phyloP scores from a whole-genome alignment of 768 basidiomycete species.

The Leccinum arenicola region DNA sequence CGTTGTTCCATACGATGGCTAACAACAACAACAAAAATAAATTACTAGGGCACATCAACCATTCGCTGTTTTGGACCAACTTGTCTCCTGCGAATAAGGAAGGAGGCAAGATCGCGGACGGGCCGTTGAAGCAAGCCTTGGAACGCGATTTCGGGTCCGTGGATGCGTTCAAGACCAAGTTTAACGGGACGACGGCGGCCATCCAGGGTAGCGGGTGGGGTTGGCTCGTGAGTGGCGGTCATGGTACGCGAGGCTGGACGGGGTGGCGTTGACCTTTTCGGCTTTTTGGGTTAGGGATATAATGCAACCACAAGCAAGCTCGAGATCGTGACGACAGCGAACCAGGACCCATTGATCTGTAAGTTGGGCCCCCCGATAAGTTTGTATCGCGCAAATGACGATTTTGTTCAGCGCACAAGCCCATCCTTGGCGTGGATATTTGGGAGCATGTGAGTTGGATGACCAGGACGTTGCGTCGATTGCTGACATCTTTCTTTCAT shows the following conservation, averaged over 20 bases:
- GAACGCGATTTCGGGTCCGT: constrained; percentile 83
- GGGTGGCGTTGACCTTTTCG: not conserved
- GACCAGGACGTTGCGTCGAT: constrained; percentile 7
- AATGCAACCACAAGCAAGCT: constrained; percentile 66
- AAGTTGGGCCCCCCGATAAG: constrained; percentile 18
- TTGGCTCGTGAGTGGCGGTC: constrained; percentile 68
- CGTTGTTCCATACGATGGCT: not conserved
- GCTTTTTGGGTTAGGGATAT: constrained; percentile 53
- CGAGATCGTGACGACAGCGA: constrained; percentile 89
- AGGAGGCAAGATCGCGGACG: constrained; percentile 63
- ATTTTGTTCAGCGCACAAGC: constrained; percentile 60
- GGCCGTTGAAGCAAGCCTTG: constrained; percentile 73
- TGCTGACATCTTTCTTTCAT: constrained; percentile 5
- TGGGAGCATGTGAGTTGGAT: constrained; percentile 79
- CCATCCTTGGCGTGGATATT: constrained; percentile 94
- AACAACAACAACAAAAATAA: not conserved
- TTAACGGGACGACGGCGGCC: constrained; percentile 85
- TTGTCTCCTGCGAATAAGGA: constrained; percentile 68
- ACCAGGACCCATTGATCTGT: constrained; percentile 90
- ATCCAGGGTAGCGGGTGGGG: constrained; percentile 99
- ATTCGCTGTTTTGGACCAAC: constrained; percentile 97
- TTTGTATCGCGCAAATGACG: constrained; percentile 7
- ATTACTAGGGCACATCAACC: constrained; percentile 78
- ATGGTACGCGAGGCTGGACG: not conserved
- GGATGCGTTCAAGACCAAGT: constrained; percentile 79